A percentile compares a stretch with the other conserved stretches of the same genome.
These are phyloP conservation scores for Zygosaccharomyces bisporus DNA, from an alignment of 805 yeast species.

Conservation along the genomic window DNA sequence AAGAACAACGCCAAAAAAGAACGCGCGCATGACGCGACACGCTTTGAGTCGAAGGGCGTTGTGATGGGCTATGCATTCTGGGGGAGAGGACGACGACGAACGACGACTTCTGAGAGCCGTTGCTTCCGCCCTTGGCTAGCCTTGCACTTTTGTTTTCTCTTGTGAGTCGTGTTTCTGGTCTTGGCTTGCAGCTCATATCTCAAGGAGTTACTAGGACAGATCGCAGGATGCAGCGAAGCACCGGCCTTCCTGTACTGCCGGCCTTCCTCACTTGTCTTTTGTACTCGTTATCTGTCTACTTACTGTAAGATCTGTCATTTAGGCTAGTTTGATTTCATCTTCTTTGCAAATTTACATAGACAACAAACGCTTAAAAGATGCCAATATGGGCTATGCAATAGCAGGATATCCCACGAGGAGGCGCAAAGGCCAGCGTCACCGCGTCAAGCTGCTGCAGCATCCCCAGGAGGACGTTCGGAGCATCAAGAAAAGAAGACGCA, in stretches of 20 bases:
- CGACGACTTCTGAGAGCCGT: not conserved
- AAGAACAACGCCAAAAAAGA: conserved; percentile 8
- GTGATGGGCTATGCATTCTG: not conserved
- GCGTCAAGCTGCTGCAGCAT: conserved; percentile 3
- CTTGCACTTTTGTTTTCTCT: not conserved
- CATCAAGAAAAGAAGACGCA: not conserved
- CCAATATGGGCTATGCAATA: conserved; percentile 20
- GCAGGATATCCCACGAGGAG: conserved; percentile 21
- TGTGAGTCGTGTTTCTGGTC: not conserved
- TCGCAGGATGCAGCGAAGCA: not conserved
- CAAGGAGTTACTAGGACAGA: not conserved
- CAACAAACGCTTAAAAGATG: not conserved
- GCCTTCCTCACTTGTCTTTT: not conserved
- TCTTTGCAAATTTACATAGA: not conserved
- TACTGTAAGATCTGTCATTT: not conserved
- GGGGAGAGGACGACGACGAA: not conserved
- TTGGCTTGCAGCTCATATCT: not conserved
- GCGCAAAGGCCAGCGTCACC: conserved; percentile 10
- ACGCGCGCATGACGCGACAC: not conserved
- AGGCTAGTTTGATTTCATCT: not conserved
- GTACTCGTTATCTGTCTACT: not conserved
- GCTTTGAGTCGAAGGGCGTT: not conserved
- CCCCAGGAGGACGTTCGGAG: not conserved
- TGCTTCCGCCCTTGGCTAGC: not conserved
- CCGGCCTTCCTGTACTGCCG: not conserved